These are phyloP conservation scores for Suhomyces kunorum DNA, from an alignment of 1,139 yeast genomes.

Conservation along the genomic window DNA sequence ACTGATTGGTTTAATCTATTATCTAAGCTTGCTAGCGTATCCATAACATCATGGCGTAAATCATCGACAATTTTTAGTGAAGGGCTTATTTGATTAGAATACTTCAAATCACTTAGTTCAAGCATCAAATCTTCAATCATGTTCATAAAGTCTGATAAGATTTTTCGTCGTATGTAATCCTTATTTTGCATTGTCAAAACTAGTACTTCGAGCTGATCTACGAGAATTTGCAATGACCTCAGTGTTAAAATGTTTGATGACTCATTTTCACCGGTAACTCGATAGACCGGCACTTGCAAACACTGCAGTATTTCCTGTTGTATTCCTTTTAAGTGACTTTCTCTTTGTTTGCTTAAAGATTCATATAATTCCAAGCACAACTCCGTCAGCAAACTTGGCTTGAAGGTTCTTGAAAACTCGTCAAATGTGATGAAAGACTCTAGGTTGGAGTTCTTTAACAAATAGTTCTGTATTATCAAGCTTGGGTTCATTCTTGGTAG, in stretches of 20 bases:
- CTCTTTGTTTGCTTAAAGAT: background rate
- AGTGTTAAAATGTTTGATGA: too few relatives aligned
- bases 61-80: conserved; percentile 2
- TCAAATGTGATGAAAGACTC: background rate
- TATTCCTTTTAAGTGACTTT: background rate
- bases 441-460: background rate
- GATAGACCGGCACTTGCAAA: background rate
- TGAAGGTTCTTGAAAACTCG: background rate
- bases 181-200: background rate
- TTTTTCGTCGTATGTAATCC: background rate
- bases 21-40: conserved; percentile 10
- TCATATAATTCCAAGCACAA: background rate
- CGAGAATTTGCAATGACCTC: background rate
- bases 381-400: background rate
- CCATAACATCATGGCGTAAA: conserved; percentile 8
- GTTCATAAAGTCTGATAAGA: background rate
- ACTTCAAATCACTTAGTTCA: conserved; percentile 23
- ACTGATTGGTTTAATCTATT: background rate
- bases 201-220: background rate
- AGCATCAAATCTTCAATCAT: background rate
- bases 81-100: conserved; percentile 19
- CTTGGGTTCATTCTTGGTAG: background rate
- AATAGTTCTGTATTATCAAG: background rate
- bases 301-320: background rate
- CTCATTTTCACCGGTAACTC: too few relatives aligned